Percentiles rank a stretch among this genome's conserved stretches.
Conservation (phyloP, 1,284 basidiomycete species). For the Peniophora sp. region DNA sequence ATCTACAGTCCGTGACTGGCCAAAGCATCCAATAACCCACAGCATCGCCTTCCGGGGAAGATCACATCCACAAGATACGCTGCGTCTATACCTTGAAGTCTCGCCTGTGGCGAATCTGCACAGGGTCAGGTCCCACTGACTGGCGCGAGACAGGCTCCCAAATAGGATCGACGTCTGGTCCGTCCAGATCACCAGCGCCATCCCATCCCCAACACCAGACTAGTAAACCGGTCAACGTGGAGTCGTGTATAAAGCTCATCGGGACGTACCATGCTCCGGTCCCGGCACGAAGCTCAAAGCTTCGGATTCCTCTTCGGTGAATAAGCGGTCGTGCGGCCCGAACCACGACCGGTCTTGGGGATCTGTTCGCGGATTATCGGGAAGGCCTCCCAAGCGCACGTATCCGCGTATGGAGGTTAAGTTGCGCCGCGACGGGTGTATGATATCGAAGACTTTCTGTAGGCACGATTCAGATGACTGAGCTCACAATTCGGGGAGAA, state of each 20-base stretch:
- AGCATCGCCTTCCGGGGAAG: no score
- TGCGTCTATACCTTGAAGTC: slow-evolving; percentile 8
- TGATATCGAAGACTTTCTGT: slow-evolving; percentile 87
- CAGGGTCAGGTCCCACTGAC: slow-evolving; percentile 50
- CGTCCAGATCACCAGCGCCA: slow-evolving; percentile 91
- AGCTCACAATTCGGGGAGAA: neutral
- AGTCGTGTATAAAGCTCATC: neutral
- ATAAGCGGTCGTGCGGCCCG: slow-evolving; percentile 89
- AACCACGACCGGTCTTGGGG: slow-evolving; percentile 94
- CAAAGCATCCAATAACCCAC: no score
- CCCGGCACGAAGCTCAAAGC: slow-evolving; percentile 71
- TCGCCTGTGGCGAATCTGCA: slow-evolving; percentile 73
- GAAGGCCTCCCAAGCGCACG: slow-evolving; percentile 81
- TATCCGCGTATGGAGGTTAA: slow-evolving; percentile 91
- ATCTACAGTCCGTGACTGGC: no score
- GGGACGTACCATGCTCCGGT: slow-evolving; percentile 72
- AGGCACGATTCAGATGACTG: neutral
- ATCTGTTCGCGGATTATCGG: slow-evolving; percentile 89
- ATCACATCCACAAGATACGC: no score
- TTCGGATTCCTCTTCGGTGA: slow-evolving; percentile 79
- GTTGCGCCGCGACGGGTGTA: slow-evolving; percentile 84
- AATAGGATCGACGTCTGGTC: slow-evolving; percentile 90
- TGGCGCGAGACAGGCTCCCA: slow-evolving; percentile 83
- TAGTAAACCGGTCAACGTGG: slow-evolving; percentile 21
- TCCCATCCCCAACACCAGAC: slow-evolving; percentile 99